A percentile compares a stretch with the other conserved stretches of the same genome.
Conservation (phyloP, 371 early-diverging fungal species). For the Mucor velutinosus region DNA sequence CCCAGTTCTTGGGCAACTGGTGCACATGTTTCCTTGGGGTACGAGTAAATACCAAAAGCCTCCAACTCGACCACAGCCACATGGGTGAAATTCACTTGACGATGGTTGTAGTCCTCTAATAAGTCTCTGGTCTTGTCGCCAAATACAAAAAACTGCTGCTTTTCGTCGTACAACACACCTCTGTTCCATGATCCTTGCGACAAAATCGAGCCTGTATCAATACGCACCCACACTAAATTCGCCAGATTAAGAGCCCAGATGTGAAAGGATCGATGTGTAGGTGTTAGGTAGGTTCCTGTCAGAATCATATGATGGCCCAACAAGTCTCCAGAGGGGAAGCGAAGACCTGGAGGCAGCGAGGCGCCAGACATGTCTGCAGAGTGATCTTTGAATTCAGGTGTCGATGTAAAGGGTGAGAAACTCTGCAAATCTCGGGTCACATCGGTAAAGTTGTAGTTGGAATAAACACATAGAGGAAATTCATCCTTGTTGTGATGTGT, state of each 20-base stretch:
- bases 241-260: constrained; percentile 76
- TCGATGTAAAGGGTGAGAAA: constrained; percentile 45
- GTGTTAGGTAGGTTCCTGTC: constrained; percentile 75
- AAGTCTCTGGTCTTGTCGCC: constrained; percentile 73
- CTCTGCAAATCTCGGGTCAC: constrained; percentile 73
- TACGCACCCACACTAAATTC: constrained; percentile 67
- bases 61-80: constrained; percentile 71
- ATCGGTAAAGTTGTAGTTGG: constrained; percentile 80
- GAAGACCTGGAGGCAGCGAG: constrained; percentile 73
- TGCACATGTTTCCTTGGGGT: constrained; percentile 55
- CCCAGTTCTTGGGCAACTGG: constrained; percentile 58
- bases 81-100: constrained; percentile 79
- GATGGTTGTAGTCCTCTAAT: constrained; percentile 75
- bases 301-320: constrained; percentile 73
- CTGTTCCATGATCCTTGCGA: constrained; percentile 80
- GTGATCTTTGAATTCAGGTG: constrained; percentile 47
- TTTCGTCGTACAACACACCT: constrained; percentile 62
- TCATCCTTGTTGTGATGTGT: constrained; percentile 3
- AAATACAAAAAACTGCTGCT: constrained; percentile 68
- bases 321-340: constrained; percentile 73
- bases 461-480: constrained; percentile 63
- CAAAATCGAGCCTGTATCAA: constrained; percentile 69
- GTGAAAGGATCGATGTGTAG: constrained; percentile 68
- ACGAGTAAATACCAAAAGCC: constrained; percentile 73
- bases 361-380: constrained; percentile 65